Base-by-base conservation (phyloP, 164 flowering plant species). In the Liquidambar formosana region DNA sequence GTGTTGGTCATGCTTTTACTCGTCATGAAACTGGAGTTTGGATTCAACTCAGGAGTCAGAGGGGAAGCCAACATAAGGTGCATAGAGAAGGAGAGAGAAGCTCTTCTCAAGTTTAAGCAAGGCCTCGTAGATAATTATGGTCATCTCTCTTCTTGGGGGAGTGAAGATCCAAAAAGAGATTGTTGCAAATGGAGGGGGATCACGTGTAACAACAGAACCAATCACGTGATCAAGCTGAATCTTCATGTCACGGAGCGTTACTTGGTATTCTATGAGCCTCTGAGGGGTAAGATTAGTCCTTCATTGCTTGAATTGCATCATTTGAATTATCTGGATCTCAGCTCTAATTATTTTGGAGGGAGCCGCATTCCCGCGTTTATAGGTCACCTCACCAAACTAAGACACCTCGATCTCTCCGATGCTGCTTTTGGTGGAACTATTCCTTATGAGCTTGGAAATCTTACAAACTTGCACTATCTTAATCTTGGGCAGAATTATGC, bases 321-420 rank as follows among this genome's bases (percentile, higher is more conserved):
- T 33, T 48, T 79, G n/a, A 43, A 12, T 14, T 44, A n/a, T n/a
- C n/a, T n/a, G n/a, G n/a, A 79, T 25, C 52, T 79, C 6, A 69
- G 79, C 46, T 0, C 0, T 0, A 75, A 61, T 63, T 18, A 67
- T 19, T 76, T 81, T n/a, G n/a, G n/a, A n/a, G n/a, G n/a, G n/a
- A n/a, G n/a, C n/a, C n/a, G n/a, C n/a, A 26, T 81, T 15, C 80
- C 82, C 19, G 25, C 44, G 2, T 76, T 77, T 54, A 41, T 79
- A 26, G 80, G 80, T 22, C 71, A 72, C 1, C 10, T 82, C 3
- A 22, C 18, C 1, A 26, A 48, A 1, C 61, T 82, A n/a, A n/a
- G n/a, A n/a, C n/a, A n/a, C n/a, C n/a, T n/a, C n/a, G n/a, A n/a
- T n/a, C n/a, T n/a, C n/a, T n/a, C n/a, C n/a, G n/a, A n/a, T n/a